A percentile compares a stretch with the other conserved stretches of the same genome.
Conservation (phyloP, 225 moss, liverwort and hornwort genomes). For the Takakia lepidozioides region DNA sequence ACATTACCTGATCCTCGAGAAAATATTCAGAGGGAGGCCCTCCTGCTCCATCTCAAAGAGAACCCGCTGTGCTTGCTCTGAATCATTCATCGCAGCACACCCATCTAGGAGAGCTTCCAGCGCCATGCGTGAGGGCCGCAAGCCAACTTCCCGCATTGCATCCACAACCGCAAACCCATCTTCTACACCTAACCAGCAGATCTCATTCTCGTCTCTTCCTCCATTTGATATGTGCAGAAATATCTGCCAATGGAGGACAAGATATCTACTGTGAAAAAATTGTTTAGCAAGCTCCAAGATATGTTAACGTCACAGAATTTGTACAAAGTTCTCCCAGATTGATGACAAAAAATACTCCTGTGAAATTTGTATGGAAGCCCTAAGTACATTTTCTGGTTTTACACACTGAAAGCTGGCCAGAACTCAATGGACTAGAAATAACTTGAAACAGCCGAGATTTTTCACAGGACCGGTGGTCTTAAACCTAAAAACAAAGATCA, state of each 20-base stretch:
- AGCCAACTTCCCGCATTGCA: slow-evolving; percentile 51
- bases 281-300: too few relatives aligned
- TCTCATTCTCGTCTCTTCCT: slow-evolving; percentile 45
- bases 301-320: too few relatives aligned
- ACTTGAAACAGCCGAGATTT: too few relatives aligned
- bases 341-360: too few relatives aligned
- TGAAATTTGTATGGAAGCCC: too few relatives aligned
- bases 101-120: slow-evolving; percentile 66
- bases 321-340: too few relatives aligned
- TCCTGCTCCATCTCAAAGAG: slow-evolving; percentile 61
- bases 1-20: slow-evolving; percentile 74
- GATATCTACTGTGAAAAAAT: too few relatives aligned
- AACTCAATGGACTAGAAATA: too few relatives aligned
- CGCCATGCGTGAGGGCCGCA: slow-evolving; percentile 68
- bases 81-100: slow-evolving; percentile 49
- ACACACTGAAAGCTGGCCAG: too few relatives aligned
- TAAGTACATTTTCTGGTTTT: too few relatives aligned
- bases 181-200: slow-evolving; percentile 34
- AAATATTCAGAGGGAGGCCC: slow-evolving; percentile 55
- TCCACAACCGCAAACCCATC: slow-evolving; percentile 54
- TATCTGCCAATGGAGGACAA: slow-evolving; percentile 50
- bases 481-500: too few relatives aligned
- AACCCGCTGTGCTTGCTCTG: slow-evolving; percentile 57
- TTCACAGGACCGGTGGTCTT: too few relatives aligned
- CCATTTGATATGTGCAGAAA: slow-evolving; percentile 59